Percentiles rank a stretch among this genome's conserved stretches.
Conservation (phyloP, 2,329 filamentous ascomycete species). For the Xylariaceae sp. region DNA sequence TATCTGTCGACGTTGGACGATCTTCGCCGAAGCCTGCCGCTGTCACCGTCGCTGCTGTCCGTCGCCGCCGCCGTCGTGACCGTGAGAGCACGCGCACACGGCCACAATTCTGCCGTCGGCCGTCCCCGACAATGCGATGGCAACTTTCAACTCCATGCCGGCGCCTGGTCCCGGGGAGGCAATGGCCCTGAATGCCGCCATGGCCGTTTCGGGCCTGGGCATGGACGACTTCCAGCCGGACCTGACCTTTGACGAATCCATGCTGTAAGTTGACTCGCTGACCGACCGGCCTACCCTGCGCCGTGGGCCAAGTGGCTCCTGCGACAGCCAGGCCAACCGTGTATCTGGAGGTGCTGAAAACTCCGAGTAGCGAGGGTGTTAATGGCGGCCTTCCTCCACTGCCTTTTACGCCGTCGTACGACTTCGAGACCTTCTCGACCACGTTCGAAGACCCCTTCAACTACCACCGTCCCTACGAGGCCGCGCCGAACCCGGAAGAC, state of each 20-base stretch:
- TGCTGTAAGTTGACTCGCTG: constrained; percentile 38
- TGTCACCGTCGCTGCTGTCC: too few species aligned
- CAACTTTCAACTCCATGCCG: constrained; percentile 50
- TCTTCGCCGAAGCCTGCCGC: too few species aligned
- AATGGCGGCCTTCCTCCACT: constrained; percentile 33
- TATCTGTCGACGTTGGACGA: too few species aligned
- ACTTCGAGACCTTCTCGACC: constrained; percentile 51
- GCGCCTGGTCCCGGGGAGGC: constrained; percentile 37
- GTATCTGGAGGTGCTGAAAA: constrained; percentile 13
- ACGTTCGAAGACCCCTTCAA: constrained; percentile 62
- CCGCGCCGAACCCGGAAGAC: constrained; percentile 34
- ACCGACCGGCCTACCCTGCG: constrained; percentile 2
- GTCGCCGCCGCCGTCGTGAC: too few species aligned
- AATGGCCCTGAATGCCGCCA: constrained; percentile 36
- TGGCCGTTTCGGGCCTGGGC: constrained; percentile 29
- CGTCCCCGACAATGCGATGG: constrained; percentile 43
- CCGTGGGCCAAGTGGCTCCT: neutral
- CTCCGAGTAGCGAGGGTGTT: constrained; percentile 31
- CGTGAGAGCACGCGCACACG: too few species aligned
- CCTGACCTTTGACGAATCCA: constrained; percentile 47
- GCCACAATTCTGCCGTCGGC: too few species aligned
- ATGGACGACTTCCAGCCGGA: constrained; percentile 47
- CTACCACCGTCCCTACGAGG: constrained; percentile 44
- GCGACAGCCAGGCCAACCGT: neutral
- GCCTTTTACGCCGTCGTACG: constrained; percentile 52